Conservation (phyloP, 768 basidiomycete genomes). For the Erythrobasidium yunnanense region DNA sequence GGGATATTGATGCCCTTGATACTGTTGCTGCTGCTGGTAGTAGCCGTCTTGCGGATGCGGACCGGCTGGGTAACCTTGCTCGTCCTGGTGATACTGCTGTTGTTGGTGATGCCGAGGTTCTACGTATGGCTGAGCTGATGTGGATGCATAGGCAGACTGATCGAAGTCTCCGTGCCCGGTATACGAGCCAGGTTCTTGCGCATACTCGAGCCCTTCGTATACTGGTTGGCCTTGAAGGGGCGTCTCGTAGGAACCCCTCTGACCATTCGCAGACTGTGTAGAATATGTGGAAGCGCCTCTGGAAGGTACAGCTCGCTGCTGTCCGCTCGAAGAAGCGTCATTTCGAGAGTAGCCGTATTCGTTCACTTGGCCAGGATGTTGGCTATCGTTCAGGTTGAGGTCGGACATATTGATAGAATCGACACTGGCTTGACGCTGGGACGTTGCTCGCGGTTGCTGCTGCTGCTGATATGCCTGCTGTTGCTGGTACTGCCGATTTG, state of each 20-base stretch:
- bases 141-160: conserved; percentile 8
- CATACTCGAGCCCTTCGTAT: not conserved
- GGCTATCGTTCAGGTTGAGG: conserved; percentile 3
- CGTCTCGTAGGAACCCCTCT: conserved; percentile 6
- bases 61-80: not conserved
- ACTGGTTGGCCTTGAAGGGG: not conserved
- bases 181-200: not conserved
- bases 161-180: not conserved
- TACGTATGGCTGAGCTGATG: not conserved
- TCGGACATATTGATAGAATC: conserved; percentile 13
- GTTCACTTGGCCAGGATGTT: not conserved
- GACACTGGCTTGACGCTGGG: not conserved
- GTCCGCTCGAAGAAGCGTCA: conserved; percentile 5
- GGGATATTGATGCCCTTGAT: not conserved
- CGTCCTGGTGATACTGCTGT: not conserved
- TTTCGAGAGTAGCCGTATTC: no score
- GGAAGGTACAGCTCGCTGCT: conserved; percentile 1
- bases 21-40: not conserved
- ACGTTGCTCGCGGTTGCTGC: not conserved
- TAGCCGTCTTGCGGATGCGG: not conserved
- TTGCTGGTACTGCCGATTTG: not conserved
- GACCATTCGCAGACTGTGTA: not conserved
- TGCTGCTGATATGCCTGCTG: not conserved
- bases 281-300: not conserved
- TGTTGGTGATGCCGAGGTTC: not conserved